Evolutionary conservation across 1,284 basidiomycete species (phyloP).

Genomic region (Neonothopanus nambi): DNA sequence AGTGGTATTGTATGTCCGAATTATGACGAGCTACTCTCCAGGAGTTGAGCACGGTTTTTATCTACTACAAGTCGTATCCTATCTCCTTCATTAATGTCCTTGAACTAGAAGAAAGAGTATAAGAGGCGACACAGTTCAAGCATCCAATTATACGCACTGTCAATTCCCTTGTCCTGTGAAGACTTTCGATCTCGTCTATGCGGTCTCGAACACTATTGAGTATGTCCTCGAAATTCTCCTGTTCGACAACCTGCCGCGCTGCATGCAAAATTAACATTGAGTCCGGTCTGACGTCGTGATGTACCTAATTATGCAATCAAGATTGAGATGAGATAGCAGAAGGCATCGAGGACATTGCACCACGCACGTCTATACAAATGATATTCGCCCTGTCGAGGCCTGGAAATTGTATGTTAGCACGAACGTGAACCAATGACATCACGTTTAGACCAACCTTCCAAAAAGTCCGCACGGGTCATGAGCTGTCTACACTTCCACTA

Average conservation of each 20-base stretch:
- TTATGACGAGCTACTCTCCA: conserved; percentile 16
- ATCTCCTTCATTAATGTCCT: conserved; percentile 61
- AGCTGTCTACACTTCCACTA: conserved; percentile 70
- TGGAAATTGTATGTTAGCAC: conserved; percentile 27
- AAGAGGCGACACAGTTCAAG: not conserved
- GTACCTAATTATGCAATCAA: conserved; percentile 46
- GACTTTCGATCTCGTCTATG: conserved; percentile 73
- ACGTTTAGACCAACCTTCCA: conserved; percentile 54
- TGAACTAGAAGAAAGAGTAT: conserved; percentile 48
- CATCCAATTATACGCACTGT: conserved; percentile 47
- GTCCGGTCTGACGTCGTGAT: conserved; percentile 79
- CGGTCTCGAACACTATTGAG: conserved; percentile 70
- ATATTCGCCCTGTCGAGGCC: conserved; percentile 69
- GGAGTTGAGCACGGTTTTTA: conserved; percentile 50
- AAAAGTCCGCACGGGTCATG: conserved; percentile 82
- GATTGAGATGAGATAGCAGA: not conserved
- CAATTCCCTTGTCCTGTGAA: conserved; percentile 70
- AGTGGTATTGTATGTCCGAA: too few relatives aligned
- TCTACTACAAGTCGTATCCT: conserved; percentile 59
- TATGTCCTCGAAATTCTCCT: conserved; percentile 72
- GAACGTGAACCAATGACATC: conserved; percentile 2
- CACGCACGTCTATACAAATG: conserved; percentile 74
- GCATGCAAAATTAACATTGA: conserved; percentile 74
- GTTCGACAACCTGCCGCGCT: conserved; percentile 65
- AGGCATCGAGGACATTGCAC: conserved; percentile 5